Conservation (phyloP, 176 grass and related monocot species). For the Cenchrus americanus region DNA sequence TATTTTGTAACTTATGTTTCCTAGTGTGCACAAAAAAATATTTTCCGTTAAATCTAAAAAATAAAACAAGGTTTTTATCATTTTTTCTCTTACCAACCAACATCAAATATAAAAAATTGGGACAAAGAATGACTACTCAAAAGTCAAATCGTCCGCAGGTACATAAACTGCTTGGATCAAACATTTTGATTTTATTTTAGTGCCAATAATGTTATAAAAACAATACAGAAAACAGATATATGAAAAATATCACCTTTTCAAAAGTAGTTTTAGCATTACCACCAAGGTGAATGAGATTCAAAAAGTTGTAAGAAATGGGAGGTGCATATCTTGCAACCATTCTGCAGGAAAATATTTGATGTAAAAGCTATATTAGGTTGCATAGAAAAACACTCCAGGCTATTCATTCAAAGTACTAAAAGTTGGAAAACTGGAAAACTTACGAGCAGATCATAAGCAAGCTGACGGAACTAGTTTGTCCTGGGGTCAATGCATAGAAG, state of each 20-base stretch:
- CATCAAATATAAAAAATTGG: neutral
- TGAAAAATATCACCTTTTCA: conserved; percentile 65
- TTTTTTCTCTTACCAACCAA: neutral
- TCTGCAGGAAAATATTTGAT: conserved; percentile 57
- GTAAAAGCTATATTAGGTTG: neutral
- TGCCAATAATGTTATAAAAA: neutral
- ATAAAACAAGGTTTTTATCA: neutral
- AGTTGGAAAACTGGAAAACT: conserved; percentile 42
- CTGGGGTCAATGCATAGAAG: conserved; percentile 94
- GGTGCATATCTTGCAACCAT: conserved; percentile 99
- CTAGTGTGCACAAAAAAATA: neutral
- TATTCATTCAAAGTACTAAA: conserved; percentile 24
- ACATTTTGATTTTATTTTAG: neutral
- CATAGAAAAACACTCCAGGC: conserved; percentile 27
- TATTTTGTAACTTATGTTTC: neutral
- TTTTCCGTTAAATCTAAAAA: neutral
- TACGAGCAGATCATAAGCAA: conserved; percentile 99
- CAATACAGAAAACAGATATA: neutral
- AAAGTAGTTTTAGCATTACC: conserved; percentile 87
- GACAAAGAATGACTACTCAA: neutral
- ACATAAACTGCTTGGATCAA: too few relatives aligned
- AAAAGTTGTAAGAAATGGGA: conserved; percentile 98
- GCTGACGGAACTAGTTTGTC: conserved; percentile 91
- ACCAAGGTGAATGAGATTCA: conserved; percentile 97
- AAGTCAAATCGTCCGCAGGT: too few relatives aligned